These are phyloP conservation scores for Candida bentonensis DNA, from an alignment of 805 yeast genomes.

Conservation along the genomic window DNA sequence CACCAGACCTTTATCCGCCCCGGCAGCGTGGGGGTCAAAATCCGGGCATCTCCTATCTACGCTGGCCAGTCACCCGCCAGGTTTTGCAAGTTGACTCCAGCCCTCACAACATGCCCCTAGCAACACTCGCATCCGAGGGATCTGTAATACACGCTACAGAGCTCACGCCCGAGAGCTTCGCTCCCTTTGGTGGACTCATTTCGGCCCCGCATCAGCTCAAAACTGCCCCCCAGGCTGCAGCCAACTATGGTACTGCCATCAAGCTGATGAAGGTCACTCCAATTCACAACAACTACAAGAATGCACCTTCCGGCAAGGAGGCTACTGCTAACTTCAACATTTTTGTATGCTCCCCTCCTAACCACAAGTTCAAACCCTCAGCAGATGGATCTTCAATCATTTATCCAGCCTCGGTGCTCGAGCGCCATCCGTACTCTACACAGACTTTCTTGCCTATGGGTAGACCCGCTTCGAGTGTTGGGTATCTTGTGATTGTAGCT, in stretches of 20 bases:
- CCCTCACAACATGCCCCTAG: conserved; percentile 9
- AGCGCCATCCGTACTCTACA: conserved; percentile 78
- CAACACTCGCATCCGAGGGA: conserved; percentile 6
- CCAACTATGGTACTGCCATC: conserved; percentile 90
- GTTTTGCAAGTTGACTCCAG: too few relatives aligned
- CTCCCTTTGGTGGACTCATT: conserved; percentile 59
- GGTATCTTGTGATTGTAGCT: conserved; percentile 77
- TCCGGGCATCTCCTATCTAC: too few relatives aligned
- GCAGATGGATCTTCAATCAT: conserved; percentile 10
- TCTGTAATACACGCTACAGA: conserved; percentile 33
- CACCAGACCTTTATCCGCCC: too few relatives aligned
- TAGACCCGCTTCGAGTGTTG: conserved; percentile 28
- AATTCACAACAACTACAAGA: conserved; percentile 35
- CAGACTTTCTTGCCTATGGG: conserved; percentile 95
- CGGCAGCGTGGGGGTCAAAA: too few relatives aligned
- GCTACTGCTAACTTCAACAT: conserved; percentile 67
- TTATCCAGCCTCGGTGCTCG: conserved; percentile 57
- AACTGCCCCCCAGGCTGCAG: conserved; percentile 33
- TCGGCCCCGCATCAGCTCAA: conserved; percentile 63
- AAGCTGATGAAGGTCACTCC: conserved; percentile 66
- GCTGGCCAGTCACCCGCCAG: too few relatives aligned
- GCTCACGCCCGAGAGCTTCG: conserved; percentile 53
- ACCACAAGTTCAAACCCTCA: conserved; percentile 32
- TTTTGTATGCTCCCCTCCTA: conserved; percentile 68
- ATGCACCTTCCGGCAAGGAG: conserved; percentile 31